A percentile compares a stretch with the other conserved stretches of the same genome.
Evolutionary conservation across 306 rosid genomes (phyloP).

Genomic region (Casuarina equisetifolia): DNA sequence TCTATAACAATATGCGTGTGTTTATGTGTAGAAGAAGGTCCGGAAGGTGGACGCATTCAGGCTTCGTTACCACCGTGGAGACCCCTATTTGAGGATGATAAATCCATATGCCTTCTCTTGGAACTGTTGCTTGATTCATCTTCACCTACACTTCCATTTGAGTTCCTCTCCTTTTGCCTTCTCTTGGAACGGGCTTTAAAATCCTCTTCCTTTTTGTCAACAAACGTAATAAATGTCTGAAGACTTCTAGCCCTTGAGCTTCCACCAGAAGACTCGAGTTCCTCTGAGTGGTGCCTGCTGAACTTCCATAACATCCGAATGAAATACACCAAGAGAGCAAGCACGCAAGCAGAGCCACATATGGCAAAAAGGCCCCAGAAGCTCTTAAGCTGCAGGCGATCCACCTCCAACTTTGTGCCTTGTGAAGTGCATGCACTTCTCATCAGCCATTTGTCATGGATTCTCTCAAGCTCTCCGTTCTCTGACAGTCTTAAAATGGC

Average conservation of each 20-base stretch:
- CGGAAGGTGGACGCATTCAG: background rate
- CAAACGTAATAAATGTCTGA: slow-evolving; percentile 68
- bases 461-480: slow-evolving; percentile 84
- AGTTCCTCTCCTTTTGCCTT: slow-evolving; percentile 56
- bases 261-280: slow-evolving; percentile 21
- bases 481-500: slow-evolving; percentile 76
- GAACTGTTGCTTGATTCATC: slow-evolving; percentile 36
- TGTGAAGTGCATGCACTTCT: slow-evolving; percentile 73
- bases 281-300: slow-evolving; percentile 40
- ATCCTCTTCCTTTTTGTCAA: slow-evolving; percentile 64
- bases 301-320: slow-evolving; percentile 55
- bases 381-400: slow-evolving; percentile 73
- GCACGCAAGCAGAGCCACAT: slow-evolving; percentile 67
- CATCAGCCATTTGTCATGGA: slow-evolving; percentile 93
- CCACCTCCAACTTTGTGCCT: slow-evolving; percentile 59
- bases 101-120: slow-evolving; percentile 28
- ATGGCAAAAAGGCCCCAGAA: slow-evolving; percentile 79
- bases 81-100: slow-evolving; percentile 19
- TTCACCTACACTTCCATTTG: slow-evolving; percentile 36
- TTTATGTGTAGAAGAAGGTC: background rate
- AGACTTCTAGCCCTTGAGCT: slow-evolving; percentile 38
- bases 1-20: background rate
- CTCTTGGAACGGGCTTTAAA: slow-evolving; percentile 51
- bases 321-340: slow-evolving; percentile 59
- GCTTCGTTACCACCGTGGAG: background rate